A percentile compares a stretch with the other conserved stretches of the same genome.
These are phyloP conservation scores for Ogataea trehalophila DNA, from an alignment of 805 yeast species.

Conservation along the genomic window DNA sequence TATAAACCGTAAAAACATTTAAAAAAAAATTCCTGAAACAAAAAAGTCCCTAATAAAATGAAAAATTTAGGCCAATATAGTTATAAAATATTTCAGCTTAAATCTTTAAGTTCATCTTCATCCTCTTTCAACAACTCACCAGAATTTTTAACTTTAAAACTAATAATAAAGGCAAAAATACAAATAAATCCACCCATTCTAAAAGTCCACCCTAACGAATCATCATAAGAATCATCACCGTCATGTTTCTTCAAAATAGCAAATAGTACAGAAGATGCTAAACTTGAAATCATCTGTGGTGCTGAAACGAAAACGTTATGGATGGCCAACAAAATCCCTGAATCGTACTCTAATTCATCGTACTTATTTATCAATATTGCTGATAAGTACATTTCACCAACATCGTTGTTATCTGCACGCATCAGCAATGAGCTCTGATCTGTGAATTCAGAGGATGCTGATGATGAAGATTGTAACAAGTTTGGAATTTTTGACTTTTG, in stretches of 20 bases:
- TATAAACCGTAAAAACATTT: neutral
- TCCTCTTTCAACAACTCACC: slow-evolving; percentile 34
- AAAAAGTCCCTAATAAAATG: neutral
- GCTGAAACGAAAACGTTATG: slow-evolving; percentile 56
- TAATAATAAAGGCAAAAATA: slow-evolving; percentile 39
- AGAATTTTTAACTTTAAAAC: slow-evolving; percentile 39
- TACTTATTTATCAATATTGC: slow-evolving; percentile 25
- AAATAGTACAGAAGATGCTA: slow-evolving; percentile 44
- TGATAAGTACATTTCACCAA: slow-evolving; percentile 15
- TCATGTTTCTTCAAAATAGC: slow-evolving; percentile 29
- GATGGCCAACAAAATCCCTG: slow-evolving; percentile 52
- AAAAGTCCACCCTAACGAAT: slow-evolving; percentile 52
- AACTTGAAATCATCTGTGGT: slow-evolving; percentile 51
- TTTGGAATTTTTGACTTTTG: slow-evolving; percentile 2
- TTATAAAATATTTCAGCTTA: neutral
- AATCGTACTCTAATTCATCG: slow-evolving; percentile 44
- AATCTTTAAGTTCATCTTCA: slow-evolving; percentile 8
- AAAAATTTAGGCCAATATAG: neutral
- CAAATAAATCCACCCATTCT: slow-evolving; percentile 50
- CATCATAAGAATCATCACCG: slow-evolving; percentile 29
- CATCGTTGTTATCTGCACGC: neutral
- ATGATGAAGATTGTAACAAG: too few species aligned
- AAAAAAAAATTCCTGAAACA: neutral
- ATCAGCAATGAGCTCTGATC: too few species aligned
- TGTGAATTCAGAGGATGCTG: too few species aligned